Evolutionary conservation across 805 yeast species (phyloP).

Genomic region (Candida jianshihensis): DNA sequence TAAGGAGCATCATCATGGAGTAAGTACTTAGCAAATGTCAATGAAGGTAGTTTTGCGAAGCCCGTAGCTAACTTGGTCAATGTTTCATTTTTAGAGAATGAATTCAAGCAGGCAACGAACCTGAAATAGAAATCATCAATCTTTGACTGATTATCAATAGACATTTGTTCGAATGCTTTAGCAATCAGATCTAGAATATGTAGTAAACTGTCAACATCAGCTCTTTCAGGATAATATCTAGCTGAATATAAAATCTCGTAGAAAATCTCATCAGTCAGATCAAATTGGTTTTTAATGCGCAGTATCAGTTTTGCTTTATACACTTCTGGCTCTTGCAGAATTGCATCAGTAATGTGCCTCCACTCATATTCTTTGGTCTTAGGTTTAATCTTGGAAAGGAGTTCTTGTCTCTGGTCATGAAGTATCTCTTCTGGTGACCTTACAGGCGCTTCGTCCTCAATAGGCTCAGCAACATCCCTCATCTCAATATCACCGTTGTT

Average conservation of each 20-base stretch:
- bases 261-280: conserved; percentile 10
- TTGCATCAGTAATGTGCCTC: conserved; percentile 7
- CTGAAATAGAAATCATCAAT: conserved; percentile 15
- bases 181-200: conserved; percentile 15
- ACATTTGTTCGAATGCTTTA: conserved; percentile 2
- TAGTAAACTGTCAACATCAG: conserved; percentile 4
- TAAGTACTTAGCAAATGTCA: conserved; percentile 11
- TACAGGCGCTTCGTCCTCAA: not conserved
- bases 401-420: not conserved
- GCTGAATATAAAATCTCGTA: conserved; percentile 18
- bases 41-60: conserved; percentile 19
- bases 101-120: conserved; percentile 25
- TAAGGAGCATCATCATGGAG: conserved; percentile 21
- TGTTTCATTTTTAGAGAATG: conserved; percentile 20
- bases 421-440: conserved; percentile 1
- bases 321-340: not conserved
- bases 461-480: conserved; percentile 2
- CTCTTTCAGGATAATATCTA: conserved; percentile 12
- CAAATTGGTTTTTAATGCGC: conserved; percentile 2
- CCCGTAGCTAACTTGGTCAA: conserved; percentile 18
- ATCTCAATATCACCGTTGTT: conserved; percentile 7
- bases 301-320: not conserved
- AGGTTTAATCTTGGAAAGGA: not conserved
- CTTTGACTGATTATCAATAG: not conserved
- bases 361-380: not conserved